Evolutionary conservation across 441 rosid genomes (phyloP).

Genomic region (Arabidopsis lyrata): DNA sequence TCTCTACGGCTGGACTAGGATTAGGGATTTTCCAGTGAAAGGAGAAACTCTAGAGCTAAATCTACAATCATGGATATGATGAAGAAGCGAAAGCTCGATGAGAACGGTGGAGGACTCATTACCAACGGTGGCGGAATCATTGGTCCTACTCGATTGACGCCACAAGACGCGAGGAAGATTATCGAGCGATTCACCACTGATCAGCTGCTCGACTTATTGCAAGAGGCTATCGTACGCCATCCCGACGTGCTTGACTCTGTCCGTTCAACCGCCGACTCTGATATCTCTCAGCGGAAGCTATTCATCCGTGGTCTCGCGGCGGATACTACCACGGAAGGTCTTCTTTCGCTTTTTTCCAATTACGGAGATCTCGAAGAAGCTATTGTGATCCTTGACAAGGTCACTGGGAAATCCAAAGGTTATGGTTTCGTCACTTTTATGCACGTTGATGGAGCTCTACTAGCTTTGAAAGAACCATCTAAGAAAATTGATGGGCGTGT

Average conservation of each 20-base stretch:
- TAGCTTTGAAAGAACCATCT: slow-evolving; percentile 82
- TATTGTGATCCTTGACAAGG: slow-evolving; percentile 78
- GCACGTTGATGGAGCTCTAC: slow-evolving; percentile 80
- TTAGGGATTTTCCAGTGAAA: slow-evolving; percentile 24
- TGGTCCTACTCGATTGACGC: slow-evolving; percentile 46
- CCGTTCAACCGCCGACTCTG: slow-evolving; percentile 69
- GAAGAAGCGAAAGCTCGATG: slow-evolving; percentile 84
- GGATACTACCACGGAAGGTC: slow-evolving; percentile 79
- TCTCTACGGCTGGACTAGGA: slow-evolving; percentile 23
- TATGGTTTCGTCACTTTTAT: slow-evolving; percentile 81
- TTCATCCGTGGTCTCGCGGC: slow-evolving; percentile 87
- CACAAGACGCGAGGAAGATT: slow-evolving; percentile 68
- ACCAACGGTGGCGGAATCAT: slow-evolving; percentile 1
- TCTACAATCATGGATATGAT: slow-evolving; percentile 56
- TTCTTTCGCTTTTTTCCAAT: slow-evolving; percentile 63
- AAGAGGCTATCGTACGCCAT: slow-evolving; percentile 61
- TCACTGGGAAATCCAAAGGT: slow-evolving; percentile 82
- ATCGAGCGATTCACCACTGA: slow-evolving; percentile 71
- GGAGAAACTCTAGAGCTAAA: background rate
- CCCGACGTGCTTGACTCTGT: slow-evolving; percentile 67
- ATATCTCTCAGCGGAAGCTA: slow-evolving; percentile 77
- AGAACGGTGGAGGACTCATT: slow-evolving; percentile 47
- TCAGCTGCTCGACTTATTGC: slow-evolving; percentile 76
- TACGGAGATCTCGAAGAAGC: slow-evolving; percentile 89
- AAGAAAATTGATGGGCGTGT: slow-evolving; percentile 89